A percentile compares a stretch with the other conserved stretches of the same genome.
Evolutionary conservation across 2,329 filamentous ascomycete species (phyloP).

Genomic region (Neoscytalidium dimidiatum): DNA sequence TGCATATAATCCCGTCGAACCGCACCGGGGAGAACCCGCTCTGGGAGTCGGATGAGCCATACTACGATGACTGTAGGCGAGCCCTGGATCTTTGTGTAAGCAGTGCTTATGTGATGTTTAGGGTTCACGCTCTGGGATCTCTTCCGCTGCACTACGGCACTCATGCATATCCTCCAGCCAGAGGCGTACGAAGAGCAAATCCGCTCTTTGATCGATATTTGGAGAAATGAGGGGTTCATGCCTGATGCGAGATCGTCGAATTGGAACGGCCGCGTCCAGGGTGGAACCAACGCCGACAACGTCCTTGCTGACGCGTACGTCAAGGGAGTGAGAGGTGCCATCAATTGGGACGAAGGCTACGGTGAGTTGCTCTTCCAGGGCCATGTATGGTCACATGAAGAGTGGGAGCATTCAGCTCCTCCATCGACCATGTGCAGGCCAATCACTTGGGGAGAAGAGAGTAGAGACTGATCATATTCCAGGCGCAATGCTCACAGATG

Average conservation of each 20-base stretch:
- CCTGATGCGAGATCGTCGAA: slow-evolving; percentile 69
- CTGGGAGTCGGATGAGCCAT: slow-evolving; percentile 66
- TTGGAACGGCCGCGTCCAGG: slow-evolving; percentile 69
- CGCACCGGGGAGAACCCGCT: slow-evolving; percentile 70
- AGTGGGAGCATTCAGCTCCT: neutral
- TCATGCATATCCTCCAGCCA: slow-evolving; percentile 68
- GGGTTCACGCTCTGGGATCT: slow-evolving; percentile 66
- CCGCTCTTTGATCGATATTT: slow-evolving; percentile 68
- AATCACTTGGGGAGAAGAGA: no score
- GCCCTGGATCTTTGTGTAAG: neutral
- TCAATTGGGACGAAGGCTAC: slow-evolving; percentile 60
- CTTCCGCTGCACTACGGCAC: slow-evolving; percentile 65
- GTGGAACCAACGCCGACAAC: slow-evolving; percentile 71
- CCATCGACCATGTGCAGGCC: no score
- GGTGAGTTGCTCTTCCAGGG: neutral
- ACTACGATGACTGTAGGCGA: slow-evolving; percentile 61
- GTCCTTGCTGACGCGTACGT: slow-evolving; percentile 72
- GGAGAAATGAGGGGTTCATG: slow-evolving; percentile 64
- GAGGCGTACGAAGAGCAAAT: slow-evolving; percentile 65
- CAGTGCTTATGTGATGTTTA: neutral
- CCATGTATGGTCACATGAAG: no score
- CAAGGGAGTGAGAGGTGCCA: slow-evolving; percentile 63
- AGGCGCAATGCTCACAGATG: slow-evolving; percentile 65
- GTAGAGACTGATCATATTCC: neutral
- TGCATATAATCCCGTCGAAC: slow-evolving; percentile 69